These are phyloP conservation scores for Gossypium sturtianum DNA, from an alignment of 345 rosid genomes.

Conservation along the genomic window DNA sequence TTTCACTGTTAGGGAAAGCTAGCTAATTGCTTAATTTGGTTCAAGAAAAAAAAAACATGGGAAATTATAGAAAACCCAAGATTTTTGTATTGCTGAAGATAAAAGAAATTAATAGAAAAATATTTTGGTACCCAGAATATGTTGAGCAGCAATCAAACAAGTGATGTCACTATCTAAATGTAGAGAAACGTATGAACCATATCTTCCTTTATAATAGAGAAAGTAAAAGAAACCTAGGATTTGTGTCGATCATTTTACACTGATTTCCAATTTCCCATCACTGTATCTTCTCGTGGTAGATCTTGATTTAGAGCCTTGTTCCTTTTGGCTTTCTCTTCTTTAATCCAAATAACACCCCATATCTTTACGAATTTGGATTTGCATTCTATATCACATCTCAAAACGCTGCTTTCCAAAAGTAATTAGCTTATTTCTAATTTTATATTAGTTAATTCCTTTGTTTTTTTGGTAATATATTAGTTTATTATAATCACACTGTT, in stretches of 20 bases:
- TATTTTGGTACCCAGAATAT: background rate
- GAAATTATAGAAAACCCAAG: too few relatives aligned
- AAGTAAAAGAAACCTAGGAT: background rate
- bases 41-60: too few relatives aligned
- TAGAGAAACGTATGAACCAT: background rate
- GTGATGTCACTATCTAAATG: background rate
- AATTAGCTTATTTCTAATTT: background rate
- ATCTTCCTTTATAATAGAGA: background rate
- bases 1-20: too few relatives aligned
- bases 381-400: background rate
- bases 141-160: background rate
- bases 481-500: too few relatives aligned
- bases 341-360: background rate
- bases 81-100: background rate
- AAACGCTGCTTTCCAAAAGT: background rate
- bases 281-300: background rate
- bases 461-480: too few relatives aligned
- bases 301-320: background rate
- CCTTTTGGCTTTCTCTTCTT: background rate
- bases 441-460: too few relatives aligned
- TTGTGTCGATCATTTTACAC: background rate
- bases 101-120: background rate
- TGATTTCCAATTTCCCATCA: background rate
- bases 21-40: too few relatives aligned
- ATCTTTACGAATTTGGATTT: background rate